Evolutionary conservation across 176 grass and related monocot species (phyloP), one percentile per base, ranked within the genome.

Genomic region (Oryza australiensis): DNA sequence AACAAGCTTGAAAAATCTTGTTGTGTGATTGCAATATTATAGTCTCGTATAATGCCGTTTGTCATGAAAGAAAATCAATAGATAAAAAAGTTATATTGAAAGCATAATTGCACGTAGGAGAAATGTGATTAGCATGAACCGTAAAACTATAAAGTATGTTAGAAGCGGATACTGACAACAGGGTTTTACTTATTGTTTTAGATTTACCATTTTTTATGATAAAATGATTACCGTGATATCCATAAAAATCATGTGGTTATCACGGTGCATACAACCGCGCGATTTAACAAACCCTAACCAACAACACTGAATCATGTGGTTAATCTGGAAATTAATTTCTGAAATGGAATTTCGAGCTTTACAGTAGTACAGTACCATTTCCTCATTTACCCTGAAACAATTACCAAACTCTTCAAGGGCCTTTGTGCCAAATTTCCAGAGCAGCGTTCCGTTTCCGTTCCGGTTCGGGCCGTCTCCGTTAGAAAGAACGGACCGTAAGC

Each of bases 401-500:
- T 34, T 1, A 23, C 1, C 53, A 23, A 5, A 26, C 7, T 5
- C 0, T 5, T 9, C 28, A n/a, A 28, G 83, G 83, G 0, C 7
- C 11, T 64, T 29, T 24, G 7, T 11, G 28, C 24, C 0, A 80
- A 35, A 35, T 64, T 14, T 37, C 41, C 40, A 7, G 0, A 12
- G 48, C 63, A 20, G 5, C 59, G 29, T 60, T 26, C 69, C 80
- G 53, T 59, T 59, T 0, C 35, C 35, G 35, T 37, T 37, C 22
- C 51, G 16, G 15, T 55, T 10, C 16, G 18, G 15, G 16, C 37
- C 23, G n/a, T 34, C 18, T 64, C 82, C 79, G 72, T 75, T 78
- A 48, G 64, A 42, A 37, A 71, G 41, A 62, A 82, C 79, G 59
- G 59, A 77, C 65, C 86, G 73, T 13, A 62, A 72, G 24, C 68